phyloP scores from a whole-genome alignment of 257 asterid species.

The Solanum commersonii region DNA sequence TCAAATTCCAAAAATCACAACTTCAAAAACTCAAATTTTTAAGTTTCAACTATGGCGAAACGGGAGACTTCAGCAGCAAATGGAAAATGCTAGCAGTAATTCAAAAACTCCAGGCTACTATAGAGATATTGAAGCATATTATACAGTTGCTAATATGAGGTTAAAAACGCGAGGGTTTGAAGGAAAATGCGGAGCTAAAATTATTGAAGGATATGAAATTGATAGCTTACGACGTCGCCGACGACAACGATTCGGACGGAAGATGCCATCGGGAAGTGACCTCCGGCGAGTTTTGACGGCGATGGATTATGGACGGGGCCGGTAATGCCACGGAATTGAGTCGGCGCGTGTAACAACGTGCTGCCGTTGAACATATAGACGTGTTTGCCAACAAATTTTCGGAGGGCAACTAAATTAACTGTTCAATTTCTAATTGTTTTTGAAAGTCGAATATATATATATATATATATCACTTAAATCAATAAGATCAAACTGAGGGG shows the following conservation, averaged over 20 bases:
- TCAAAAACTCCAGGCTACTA: neutral
- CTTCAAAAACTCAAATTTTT: neutral
- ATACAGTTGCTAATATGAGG: neutral
- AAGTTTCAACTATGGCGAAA: neutral
- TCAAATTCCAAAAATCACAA: neutral
- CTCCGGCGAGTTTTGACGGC: conserved; percentile 10
- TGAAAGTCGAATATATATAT: too few relatives aligned
- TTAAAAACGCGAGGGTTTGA: neutral
- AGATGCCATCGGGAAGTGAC: conserved; percentile 28
- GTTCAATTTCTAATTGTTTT: neutral
- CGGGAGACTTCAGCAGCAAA: neutral
- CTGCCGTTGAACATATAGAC: conserved; percentile 15
- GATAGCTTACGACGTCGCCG: conserved; percentile 70
- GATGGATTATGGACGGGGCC: conserved; percentile 6
- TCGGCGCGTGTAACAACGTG: conserved; percentile 53
- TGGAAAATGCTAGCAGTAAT: neutral
- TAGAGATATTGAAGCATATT: neutral
- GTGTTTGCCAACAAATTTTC: neutral
- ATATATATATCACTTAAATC: too few relatives aligned
- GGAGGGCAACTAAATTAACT: neutral
- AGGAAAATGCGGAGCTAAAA: neutral
- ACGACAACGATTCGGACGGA: conserved; percentile 72
- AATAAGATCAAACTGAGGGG: neutral
- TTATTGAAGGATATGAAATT: neutral
- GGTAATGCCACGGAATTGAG: conserved; percentile 17